Percentiles rank a stretch among this genome's conserved stretches.
Conservation (phyloP, 805 yeast species). For the Starmerella scarabaei region DNA sequence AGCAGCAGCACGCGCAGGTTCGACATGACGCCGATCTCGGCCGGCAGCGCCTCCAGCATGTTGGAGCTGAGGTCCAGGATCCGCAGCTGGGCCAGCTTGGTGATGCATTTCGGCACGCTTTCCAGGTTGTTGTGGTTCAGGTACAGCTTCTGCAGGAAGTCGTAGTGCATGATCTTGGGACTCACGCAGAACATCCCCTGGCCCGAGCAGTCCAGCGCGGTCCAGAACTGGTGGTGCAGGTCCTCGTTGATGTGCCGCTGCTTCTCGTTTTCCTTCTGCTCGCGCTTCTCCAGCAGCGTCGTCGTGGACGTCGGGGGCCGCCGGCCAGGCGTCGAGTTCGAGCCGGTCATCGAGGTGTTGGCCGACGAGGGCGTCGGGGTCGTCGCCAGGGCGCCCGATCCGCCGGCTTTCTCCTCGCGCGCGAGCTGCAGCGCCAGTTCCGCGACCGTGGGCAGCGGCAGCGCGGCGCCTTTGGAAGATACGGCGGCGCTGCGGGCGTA, state of each 20-base stretch:
- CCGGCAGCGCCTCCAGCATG: slow-evolving; percentile 55
- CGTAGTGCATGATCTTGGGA: slow-evolving; percentile 65
- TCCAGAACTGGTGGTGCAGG: slow-evolving; percentile 69
- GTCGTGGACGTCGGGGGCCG: slow-evolving; percentile 9
- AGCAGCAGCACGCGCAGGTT: slow-evolving; percentile 69
- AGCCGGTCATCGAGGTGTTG: slow-evolving; percentile 15
- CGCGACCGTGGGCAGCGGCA: slow-evolving; percentile 27
- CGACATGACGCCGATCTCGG: slow-evolving; percentile 71
- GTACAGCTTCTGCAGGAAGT: slow-evolving; percentile 74
- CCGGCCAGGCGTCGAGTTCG: slow-evolving; percentile 20
- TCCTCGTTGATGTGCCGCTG: slow-evolving; percentile 30
- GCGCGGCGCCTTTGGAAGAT: slow-evolving; percentile 29
- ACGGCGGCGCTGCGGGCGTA: slow-evolving; percentile 76
- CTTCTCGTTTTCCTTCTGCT: slow-evolving; percentile 31
- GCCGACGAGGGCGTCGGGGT: slow-evolving; percentile 24
- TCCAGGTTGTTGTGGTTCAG: slow-evolving; percentile 74
- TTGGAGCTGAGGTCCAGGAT: slow-evolving; percentile 80
- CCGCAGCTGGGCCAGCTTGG: slow-evolving; percentile 56
- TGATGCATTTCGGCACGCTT: slow-evolving; percentile 52
- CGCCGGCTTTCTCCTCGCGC: slow-evolving; percentile 22
- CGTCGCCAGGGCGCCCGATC: too few relatives aligned
- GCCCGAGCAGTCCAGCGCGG: slow-evolving; percentile 82
- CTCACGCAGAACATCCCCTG: slow-evolving; percentile 64
- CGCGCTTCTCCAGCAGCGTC: slow-evolving; percentile 22
- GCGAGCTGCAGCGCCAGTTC: slow-evolving; percentile 30